phyloP scores from a whole-genome alignment of 164 flowering plant genomes.

The Kalanchoe fedtschenkoi region DNA sequence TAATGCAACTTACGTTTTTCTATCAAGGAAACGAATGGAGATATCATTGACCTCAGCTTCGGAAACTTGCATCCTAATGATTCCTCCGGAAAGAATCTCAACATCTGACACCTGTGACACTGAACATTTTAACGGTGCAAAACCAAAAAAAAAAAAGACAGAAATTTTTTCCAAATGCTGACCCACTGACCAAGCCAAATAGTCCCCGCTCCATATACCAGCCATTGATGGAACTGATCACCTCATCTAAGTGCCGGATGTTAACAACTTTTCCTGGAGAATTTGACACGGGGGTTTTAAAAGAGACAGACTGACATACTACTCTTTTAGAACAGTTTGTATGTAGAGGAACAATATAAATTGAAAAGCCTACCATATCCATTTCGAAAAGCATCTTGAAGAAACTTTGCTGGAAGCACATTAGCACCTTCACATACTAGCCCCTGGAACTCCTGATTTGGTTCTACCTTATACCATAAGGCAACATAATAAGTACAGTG shows the following conservation, averaged over 20 bases:
- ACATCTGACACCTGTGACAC: constrained; percentile 67
- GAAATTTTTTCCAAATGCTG: neutral
- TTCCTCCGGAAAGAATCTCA: constrained; percentile 95
- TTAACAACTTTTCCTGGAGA: constrained; percentile 96
- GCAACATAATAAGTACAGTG: constrained; percentile 8
- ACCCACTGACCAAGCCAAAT: constrained; percentile 74
- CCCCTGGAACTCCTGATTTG: constrained; percentile 96
- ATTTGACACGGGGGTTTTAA: constrained; percentile 33
- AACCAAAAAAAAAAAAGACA: neutral
- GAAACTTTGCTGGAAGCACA: constrained; percentile 88
- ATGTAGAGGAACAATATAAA: neutral
- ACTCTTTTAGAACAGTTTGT: neutral
- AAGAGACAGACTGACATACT: neutral
- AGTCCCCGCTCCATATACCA: constrained; percentile 98
- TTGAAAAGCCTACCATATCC: constrained; percentile 60
- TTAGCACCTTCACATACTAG: constrained; percentile 96
- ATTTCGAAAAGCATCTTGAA: constrained; percentile 79
- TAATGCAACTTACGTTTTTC: constrained; percentile 49
- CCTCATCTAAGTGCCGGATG: constrained; percentile 74
- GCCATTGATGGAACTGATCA: constrained; percentile 70
- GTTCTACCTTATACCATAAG: constrained; percentile 82
- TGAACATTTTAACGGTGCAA: neutral
- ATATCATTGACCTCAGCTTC: constrained; percentile 96
- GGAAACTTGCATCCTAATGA: constrained; percentile 67
- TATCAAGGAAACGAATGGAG: constrained; percentile 76